Conservation (phyloP, 73 alveolate genomes). For the Breviolum minutum region DNA sequence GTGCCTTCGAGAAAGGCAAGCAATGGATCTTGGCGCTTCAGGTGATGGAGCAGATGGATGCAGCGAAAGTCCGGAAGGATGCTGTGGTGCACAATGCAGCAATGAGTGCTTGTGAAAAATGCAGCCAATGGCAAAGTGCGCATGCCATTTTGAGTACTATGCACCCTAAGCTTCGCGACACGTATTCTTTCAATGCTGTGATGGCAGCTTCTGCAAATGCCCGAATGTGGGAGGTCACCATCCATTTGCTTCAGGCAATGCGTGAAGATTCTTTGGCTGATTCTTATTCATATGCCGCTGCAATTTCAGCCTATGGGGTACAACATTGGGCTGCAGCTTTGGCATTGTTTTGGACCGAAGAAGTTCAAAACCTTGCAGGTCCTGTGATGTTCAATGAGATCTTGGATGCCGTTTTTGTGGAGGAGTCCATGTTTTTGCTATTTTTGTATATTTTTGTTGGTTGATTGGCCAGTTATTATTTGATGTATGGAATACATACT, state of each 20-base stretch:
- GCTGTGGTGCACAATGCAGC: background rate
- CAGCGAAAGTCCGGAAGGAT: background rate
- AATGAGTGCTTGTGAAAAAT: constrained; percentile 23
- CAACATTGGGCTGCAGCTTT: background rate
- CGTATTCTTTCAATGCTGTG: constrained; percentile 1
- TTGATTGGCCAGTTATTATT: too few species aligned
- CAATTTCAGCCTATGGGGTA: background rate
- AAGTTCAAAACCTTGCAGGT: background rate
- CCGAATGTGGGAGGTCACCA: background rate
- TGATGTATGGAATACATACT: too few species aligned
- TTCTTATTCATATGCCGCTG: constrained; percentile 15
- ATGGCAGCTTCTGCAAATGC: constrained; percentile 13
- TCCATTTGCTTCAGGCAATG: background rate
- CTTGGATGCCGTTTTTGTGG: background rate
- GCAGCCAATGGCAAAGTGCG: constrained; percentile 36
- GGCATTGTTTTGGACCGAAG: background rate
- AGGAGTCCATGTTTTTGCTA: background rate
- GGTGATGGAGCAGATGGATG: background rate
- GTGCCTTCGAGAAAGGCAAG: constrained; percentile 21
- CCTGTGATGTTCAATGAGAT: constrained; percentile 36
- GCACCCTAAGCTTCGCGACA: background rate
- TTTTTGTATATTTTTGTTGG: too few species aligned
- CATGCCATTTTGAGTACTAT: background rate
- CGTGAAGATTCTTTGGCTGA: background rate
- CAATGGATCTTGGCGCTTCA: background rate